Base-by-base conservation (phyloP, 1,139 yeast species). In the Pneumocystis oryctolagi region DNA sequence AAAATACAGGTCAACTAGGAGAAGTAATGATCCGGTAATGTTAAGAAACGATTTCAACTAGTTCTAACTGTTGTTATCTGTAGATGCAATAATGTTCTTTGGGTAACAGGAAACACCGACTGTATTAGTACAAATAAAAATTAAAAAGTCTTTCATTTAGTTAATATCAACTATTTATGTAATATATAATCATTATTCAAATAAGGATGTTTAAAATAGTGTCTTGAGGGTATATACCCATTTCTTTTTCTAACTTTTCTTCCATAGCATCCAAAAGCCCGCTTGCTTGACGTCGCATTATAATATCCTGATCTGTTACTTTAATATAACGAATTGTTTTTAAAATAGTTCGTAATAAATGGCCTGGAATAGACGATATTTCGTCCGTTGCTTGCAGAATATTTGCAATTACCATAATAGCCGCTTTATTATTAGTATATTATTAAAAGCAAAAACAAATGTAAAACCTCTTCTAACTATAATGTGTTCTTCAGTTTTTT, bases 1-100 rank as follows among this genome's bases (percentile, higher is more conserved):
- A 76, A 65, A 69, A 82, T 60, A 79, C 83, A 64, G 89, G 88
- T 59, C 70, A 74, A 37, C 78, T 88, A 14, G 95, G 95, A 3
- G 96, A 90, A 70, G 78, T 94, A 35, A 86, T 92, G 72, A 86
- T 92, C 66, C 78, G 96, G 75, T 89, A 65, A 57, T 30, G 4
- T 34, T 32, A 30, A 58, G 5, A 47, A 42, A 47, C 9, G 30
- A 28, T 47, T 39, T 12, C 5, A n/a, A 25, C 58, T 31, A 12
- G 18, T 47, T 28, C 31, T 34, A 58, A 53, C 59, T 53, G 60
- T 65, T 60, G 55, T 57, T 57, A 18, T 9, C 20, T 37, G 30
- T 65, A 73, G 79, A 64, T 77, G 79, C 65, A 77, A 77, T 67
- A 77, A 77, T 63, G 79, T 77, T 1, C 69, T 77, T 55, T 77